Conservation (phyloP, 257 asterid genomes). For the Pogostemon cablin region DNA sequence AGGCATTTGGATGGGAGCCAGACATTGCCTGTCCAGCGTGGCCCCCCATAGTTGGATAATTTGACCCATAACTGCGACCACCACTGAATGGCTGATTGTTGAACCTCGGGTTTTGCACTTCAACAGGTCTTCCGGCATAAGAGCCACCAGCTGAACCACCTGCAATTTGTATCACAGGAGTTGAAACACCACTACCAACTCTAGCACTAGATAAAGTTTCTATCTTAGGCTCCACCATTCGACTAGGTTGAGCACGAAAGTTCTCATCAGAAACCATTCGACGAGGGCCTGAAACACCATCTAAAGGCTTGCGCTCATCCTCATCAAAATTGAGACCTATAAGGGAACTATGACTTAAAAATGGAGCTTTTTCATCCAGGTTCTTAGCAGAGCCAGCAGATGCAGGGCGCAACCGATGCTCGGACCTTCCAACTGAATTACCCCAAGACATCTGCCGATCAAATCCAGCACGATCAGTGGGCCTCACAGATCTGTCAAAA, state of each 20-base stretch:
- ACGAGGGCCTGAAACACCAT: conserved; percentile 79
- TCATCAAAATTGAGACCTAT: conserved; percentile 91
- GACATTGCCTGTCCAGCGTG: conserved; percentile 47
- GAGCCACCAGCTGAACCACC: conserved; percentile 48
- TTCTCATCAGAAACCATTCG: conserved; percentile 71
- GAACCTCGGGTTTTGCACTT: conserved; percentile 47
- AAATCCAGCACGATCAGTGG: conserved; percentile 61
- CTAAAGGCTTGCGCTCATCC: conserved; percentile 94
- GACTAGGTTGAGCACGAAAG: conserved; percentile 49
- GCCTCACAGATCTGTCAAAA: conserved; percentile 64
- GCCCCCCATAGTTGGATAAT: conserved; percentile 52
- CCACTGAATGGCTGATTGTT: conserved; percentile 48
- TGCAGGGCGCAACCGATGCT: conserved; percentile 73
- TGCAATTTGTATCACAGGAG: conserved; percentile 51
- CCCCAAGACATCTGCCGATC: conserved; percentile 81
- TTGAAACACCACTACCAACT: conserved; percentile 47
- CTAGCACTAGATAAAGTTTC: conserved; percentile 53
- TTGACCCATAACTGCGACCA: conserved; percentile 42
- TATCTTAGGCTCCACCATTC: conserved; percentile 47
- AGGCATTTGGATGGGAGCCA: conserved; percentile 74
- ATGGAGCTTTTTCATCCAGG: conserved; percentile 75
- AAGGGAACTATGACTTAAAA: conserved; percentile 50
- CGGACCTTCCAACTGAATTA: conserved; percentile 63
- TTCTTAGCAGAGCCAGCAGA: conserved; percentile 74
- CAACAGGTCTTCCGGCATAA: conserved; percentile 59